phyloP scores from a whole-genome alignment of 2,329 filamentous ascomycete species.

The Fusarium robinianum region DNA sequence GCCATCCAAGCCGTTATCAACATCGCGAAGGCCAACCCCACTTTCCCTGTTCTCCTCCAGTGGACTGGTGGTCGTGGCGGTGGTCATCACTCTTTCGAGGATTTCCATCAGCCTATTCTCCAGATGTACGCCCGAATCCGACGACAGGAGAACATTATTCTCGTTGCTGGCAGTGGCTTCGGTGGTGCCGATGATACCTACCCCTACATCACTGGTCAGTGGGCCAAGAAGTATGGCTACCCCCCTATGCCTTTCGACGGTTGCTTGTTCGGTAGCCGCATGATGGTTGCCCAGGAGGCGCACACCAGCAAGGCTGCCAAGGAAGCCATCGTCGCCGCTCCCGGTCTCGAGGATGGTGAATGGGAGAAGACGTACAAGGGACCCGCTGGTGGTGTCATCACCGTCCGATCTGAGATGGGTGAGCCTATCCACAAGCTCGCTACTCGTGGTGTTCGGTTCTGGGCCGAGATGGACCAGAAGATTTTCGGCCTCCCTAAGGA shows the following conservation, averaged over 20 bases:
- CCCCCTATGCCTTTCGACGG: slow-evolving; percentile 95
- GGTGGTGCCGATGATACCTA: slow-evolving; percentile 89
- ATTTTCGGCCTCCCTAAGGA: slow-evolving; percentile 97
- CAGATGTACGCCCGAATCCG: slow-evolving; percentile 90
- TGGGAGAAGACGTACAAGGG: slow-evolving; percentile 97
- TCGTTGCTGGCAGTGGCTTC: slow-evolving; percentile 90
- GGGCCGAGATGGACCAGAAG: slow-evolving; percentile 98
- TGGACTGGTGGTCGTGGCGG: slow-evolving; percentile 95
- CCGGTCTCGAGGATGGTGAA: slow-evolving; percentile 77
- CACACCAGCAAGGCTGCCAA: slow-evolving; percentile 87
- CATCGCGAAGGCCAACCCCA: slow-evolving; percentile 91
- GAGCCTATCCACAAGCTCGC: slow-evolving; percentile 99
- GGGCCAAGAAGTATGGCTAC: slow-evolving; percentile 86
- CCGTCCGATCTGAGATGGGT: slow-evolving; percentile 97
- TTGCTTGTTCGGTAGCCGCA: slow-evolving; percentile 85
- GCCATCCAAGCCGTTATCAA: slow-evolving; percentile 90
- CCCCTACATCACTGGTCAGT: slow-evolving; percentile 86
- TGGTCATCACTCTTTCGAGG: slow-evolving; percentile 92
- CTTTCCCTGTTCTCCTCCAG: slow-evolving; percentile 89
- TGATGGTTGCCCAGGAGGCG: slow-evolving; percentile 94
- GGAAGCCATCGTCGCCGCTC: slow-evolving; percentile 85
- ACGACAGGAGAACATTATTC: slow-evolving; percentile 81
- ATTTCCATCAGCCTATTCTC: slow-evolving; percentile 90
- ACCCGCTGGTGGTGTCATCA: slow-evolving; percentile 89
- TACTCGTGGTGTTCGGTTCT: slow-evolving; percentile 93